Conservation (phyloP, 2,329 filamentous ascomycete genomes). For the Calonectria pseudoreteaudii region DNA sequence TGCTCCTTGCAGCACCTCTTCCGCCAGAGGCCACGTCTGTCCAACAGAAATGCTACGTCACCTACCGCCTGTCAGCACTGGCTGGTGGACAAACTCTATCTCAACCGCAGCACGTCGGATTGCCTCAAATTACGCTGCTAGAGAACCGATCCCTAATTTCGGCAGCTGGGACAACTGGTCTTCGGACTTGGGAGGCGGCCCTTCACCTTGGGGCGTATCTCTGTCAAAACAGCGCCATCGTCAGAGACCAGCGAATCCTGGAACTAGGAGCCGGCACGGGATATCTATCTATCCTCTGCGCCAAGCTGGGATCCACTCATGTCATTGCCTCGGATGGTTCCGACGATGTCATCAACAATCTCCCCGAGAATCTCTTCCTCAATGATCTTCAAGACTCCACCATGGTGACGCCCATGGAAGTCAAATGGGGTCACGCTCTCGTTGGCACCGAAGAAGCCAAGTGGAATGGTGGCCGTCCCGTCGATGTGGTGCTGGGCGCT, state of each 20-base stretch:
- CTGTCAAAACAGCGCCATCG: slow-evolving; percentile 56
- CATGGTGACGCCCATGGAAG: slow-evolving; percentile 61
- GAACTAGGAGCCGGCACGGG: slow-evolving; percentile 84
- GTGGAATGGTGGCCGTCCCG: slow-evolving; percentile 59
- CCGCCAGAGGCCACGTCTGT: slow-evolving; percentile 74
- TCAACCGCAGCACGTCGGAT: neutral
- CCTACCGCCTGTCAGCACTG: slow-evolving; percentile 67
- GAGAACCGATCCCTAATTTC: slow-evolving; percentile 78
- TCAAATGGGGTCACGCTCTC: slow-evolving; percentile 74
- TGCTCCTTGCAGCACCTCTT: slow-evolving; percentile 72
- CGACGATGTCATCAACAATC: slow-evolving; percentile 74
- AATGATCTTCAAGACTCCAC: slow-evolving; percentile 69
- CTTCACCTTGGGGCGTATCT: slow-evolving; percentile 79
- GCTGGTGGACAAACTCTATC: slow-evolving; percentile 21
- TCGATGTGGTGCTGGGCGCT: slow-evolving; percentile 78
- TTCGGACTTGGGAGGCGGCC: slow-evolving; percentile 85
- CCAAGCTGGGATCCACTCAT: slow-evolving; percentile 70
- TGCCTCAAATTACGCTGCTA: slow-evolving; percentile 67
- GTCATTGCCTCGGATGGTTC: slow-evolving; percentile 81
- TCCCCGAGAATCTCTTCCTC: slow-evolving; percentile 76
- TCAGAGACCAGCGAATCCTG: slow-evolving; percentile 69
- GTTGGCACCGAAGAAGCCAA: slow-evolving; percentile 67
- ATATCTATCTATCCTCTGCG: slow-evolving; percentile 79
- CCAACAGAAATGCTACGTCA: slow-evolving; percentile 80
- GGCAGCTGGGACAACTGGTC: slow-evolving; percentile 78